Evolutionary conservation across 345 rosid genomes (phyloP), one percentile per base, ranked within the genome.

Genomic region (Murraya paniculata): DNA sequence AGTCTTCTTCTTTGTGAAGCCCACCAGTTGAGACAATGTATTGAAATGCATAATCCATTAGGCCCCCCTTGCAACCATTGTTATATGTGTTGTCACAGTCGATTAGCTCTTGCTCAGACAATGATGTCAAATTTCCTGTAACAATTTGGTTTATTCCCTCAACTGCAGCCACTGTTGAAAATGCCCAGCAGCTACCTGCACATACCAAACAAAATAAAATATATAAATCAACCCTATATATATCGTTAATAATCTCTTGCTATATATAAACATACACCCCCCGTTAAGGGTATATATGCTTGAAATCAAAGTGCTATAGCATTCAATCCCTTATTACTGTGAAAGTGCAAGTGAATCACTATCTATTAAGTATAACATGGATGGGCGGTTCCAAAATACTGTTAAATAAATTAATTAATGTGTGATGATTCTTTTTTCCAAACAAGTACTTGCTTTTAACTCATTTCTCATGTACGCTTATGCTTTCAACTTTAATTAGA

Each of bases 181-280:
- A 91, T 3, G 94, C 92, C 92, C 93, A 88, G 24, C 91, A 89
- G 80, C 92, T 91, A 57, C 91, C 91, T 88, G 80, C 72, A 86
- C 16, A 27, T 18, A 24, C 25, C 16, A 6, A 66, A 24, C 57
- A 58, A 48, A n/a, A n/a, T 28, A 64, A 27, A 60, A n/a, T 48
- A n/a, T n/a, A n/a, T n/a, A 31, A 27, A 61, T 28, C 60, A 28
- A 25, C 57, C 36, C 27, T 27, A 59, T 4, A 45, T 45, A 3
- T 45, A 13, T 48, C 7, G 9, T 27, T 73, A 19, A 25, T 50
- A 53, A 45, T 13, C 50, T 53, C 57, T 53, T 53, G 22, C 22
- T 19, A 53, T 18, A 53, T 3, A 45, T 1, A 45, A 3, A 45
- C 50, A 45, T 1, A 45, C 50, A 45, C 50, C 50, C 50, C 18